Evolutionary conservation across 306 rosid genomes (phyloP).

Genomic region (Hippophae rhamnoides): DNA sequence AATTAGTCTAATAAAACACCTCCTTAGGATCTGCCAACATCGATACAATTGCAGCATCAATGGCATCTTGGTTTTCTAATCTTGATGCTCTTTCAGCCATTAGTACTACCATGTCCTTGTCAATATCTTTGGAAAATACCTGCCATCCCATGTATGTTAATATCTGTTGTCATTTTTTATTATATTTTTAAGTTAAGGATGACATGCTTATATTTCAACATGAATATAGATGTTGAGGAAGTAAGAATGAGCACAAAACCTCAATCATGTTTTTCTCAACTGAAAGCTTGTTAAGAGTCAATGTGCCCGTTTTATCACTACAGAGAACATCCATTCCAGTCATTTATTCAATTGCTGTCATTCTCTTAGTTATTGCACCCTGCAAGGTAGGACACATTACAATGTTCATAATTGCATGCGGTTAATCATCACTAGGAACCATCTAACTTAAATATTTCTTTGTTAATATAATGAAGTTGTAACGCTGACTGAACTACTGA

Average conservation of each 20-base stretch:
- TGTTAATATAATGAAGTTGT: not conserved
- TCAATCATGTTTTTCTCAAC: constrained; percentile 56
- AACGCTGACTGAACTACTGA: constrained; percentile 18
- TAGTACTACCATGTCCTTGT: constrained; percentile 53
- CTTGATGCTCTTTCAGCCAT: constrained; percentile 85
- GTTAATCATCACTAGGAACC: too few species aligned
- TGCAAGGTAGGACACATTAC: constrained; percentile 5
- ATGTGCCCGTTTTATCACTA: constrained; percentile 72
- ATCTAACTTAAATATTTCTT: not conserved
- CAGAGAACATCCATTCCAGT: constrained; percentile 78
- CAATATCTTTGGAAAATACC: constrained; percentile 53
- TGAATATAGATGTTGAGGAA: not conserved
- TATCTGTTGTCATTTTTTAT: too few species aligned
- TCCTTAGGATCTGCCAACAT: constrained; percentile 70
- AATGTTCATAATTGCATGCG: too few species aligned
- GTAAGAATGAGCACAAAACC: constrained; percentile 26
- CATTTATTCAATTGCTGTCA: constrained; percentile 80
- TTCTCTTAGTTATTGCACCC: constrained; percentile 83
- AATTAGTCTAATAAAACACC: constrained; percentile 20
- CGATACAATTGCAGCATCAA: constrained; percentile 60
- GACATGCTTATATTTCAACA: not conserved
- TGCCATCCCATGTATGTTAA: not conserved
- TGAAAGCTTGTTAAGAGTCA: constrained; percentile 72
- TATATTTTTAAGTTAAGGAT: too few species aligned
- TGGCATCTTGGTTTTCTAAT: constrained; percentile 68